These are phyloP conservation scores for Amylocarpus encephaloides DNA, from an alignment of 2,329 filamentous ascomycete genomes.

Conservation along the genomic window DNA sequence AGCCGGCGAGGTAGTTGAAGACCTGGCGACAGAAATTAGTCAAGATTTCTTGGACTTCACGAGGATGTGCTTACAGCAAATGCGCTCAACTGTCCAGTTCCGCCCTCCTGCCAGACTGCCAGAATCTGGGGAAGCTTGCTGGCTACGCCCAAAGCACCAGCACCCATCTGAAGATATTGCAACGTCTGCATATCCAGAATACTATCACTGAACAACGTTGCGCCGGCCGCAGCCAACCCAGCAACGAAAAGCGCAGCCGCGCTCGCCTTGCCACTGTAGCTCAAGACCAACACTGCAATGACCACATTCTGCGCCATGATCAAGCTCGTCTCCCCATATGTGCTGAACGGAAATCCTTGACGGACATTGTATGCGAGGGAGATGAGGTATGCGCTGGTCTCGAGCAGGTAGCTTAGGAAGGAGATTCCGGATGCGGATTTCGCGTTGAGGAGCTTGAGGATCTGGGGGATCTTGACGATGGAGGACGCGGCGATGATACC, in stretches of 20 bases:
- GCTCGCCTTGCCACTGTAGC: slow-evolving; percentile 64
- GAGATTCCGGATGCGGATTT: slow-evolving; percentile 77
- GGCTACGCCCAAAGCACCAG: slow-evolving; percentile 74
- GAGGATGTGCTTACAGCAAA: slow-evolving; percentile 65
- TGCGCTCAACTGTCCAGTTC: slow-evolving; percentile 91
- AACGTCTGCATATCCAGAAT: slow-evolving; percentile 47
- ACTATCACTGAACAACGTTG: slow-evolving; percentile 63
- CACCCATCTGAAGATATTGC: slow-evolving; percentile 71
- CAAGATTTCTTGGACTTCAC: background rate
- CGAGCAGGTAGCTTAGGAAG: slow-evolving; percentile 87
- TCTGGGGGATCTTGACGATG: slow-evolving; percentile 94
- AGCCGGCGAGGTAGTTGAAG: slow-evolving; percentile 95
- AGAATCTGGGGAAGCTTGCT: slow-evolving; percentile 93
- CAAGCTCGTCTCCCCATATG: slow-evolving; percentile 88
- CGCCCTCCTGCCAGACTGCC: slow-evolving; percentile 76
- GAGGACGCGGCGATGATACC: slow-evolving; percentile 87
- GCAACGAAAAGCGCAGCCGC: slow-evolving; percentile 74
- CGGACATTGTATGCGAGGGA: slow-evolving; percentile 87
- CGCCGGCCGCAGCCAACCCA: slow-evolving; percentile 61
- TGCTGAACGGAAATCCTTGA: slow-evolving; percentile 90
- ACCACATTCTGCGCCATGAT: slow-evolving; percentile 90
- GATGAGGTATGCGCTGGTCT: slow-evolving; percentile 83
- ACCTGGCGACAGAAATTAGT: slow-evolving; percentile 50
- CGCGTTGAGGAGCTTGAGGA: slow-evolving; percentile 81
- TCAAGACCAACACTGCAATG: slow-evolving; percentile 79